Percentiles rank a stretch among this genome's conserved stretches.
Conservation (phyloP, 2,329 filamentous ascomycete species). For the Epichloe typhina region DNA sequence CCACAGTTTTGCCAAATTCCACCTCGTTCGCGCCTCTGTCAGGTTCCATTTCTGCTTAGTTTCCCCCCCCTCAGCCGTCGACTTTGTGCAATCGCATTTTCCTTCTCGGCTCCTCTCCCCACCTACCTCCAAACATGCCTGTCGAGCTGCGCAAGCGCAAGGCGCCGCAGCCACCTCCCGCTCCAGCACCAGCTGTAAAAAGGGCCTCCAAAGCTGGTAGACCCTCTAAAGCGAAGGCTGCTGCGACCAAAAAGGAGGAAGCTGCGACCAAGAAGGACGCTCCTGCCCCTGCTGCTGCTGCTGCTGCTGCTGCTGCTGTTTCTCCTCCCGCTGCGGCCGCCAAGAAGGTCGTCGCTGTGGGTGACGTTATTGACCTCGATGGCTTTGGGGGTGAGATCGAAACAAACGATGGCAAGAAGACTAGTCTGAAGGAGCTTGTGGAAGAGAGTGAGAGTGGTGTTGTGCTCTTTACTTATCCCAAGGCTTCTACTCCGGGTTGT, state of each 20-base stretch:
- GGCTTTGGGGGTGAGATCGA: conserved; percentile 60
- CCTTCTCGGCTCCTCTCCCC: too few species aligned
- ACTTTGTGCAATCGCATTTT: not conserved
- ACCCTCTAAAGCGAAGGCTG: conserved; percentile 21
- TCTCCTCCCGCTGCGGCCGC: conserved; percentile 12
- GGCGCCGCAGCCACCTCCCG: conserved; percentile 33
- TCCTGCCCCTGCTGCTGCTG: conserved; percentile 2
- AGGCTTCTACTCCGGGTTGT: conserved; percentile 90
- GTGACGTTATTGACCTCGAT: conserved; percentile 42
- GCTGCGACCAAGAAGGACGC: conserved; percentile 14
- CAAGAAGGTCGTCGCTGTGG: conserved; percentile 37
- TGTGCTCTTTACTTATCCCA: conserved; percentile 90
- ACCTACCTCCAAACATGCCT: conserved; percentile 30
- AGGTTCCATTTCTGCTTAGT: not conserved
- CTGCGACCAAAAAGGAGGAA: conserved; percentile 11
- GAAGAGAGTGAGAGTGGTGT: conserved; percentile 75
- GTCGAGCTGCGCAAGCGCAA: conserved; percentile 50
- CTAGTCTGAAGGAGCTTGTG: conserved; percentile 66
- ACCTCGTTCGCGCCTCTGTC: not conserved
- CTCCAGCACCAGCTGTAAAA: conserved; percentile 31
- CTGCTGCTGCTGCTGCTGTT: not conserved
- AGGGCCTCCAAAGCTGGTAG: conserved; percentile 28
- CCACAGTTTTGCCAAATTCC: not conserved
- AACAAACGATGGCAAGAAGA: conserved; percentile 72
- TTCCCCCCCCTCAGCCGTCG: not conserved